Base-by-base conservation (phyloP, 2,329 filamentous ascomycete species). In the Neonectria coccinea region DNA sequence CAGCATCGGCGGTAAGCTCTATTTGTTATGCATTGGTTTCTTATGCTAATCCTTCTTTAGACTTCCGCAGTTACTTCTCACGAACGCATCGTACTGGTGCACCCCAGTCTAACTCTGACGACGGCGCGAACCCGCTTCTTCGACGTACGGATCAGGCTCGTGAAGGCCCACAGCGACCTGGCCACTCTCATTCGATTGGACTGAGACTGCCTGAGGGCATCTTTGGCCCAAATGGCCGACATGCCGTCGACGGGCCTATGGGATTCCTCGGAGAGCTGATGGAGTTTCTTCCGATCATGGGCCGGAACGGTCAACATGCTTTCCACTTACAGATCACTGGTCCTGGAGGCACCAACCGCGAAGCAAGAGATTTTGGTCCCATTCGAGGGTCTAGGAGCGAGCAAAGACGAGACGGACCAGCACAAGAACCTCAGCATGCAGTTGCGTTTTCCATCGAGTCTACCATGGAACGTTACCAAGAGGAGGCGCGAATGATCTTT, bases 401-500 rank as follows among this genome's bases (percentile, higher is more conserved):
- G 20, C 77, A 79, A 42, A 84, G 86, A 25, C 81, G 85, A 12
- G 85, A 86, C 22, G 70, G 68, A 18, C 71, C 79, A 41, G 77
- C 81, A 68, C 80, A 85, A 73, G 91, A 92, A 62, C 91, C 91
- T 12, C 84, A 88, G n/a, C 90, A 92, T 70, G 91, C 93, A 12
- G 90, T 94, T 27, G 83, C 89, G 3, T 98, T 98, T 77, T 82
- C 85, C 20, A 85, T 93, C 9, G 87, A 89, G 41, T 84, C 88
- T 9, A 98, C 96, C 1, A 83, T 86, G 59, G 85, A 86, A 57
- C 90, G 96, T 66, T 99, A 97, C 91, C 88, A 92, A 75, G 93
- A 97, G 75, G 97, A 98, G 78, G 91, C 94, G 9, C 90, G 91
- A 67, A 89, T 99, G 77, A 85, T 98, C 1, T 98, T 96, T 78